Evolutionary conservation across 306 rosid genomes (phyloP), one percentile per base, ranked within the genome.

Genomic region (Ceratonia siliqua): DNA sequence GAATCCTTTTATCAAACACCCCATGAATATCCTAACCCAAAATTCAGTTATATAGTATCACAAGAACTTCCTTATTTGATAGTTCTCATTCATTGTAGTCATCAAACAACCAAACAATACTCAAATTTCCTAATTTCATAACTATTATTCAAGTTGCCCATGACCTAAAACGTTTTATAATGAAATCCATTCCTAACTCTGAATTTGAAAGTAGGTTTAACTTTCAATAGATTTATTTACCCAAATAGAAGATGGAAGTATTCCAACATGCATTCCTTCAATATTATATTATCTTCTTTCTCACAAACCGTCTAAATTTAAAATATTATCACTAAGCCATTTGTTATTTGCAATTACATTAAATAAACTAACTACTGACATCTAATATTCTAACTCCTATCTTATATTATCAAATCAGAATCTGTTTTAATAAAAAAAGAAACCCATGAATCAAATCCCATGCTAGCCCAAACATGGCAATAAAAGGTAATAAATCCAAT

Each of bases 121-220:
- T n/a, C n/a, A n/a, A n/a, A n/a, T n/a, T n/a, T n/a, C n/a, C n/a
- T n/a, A n/a, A n/a, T n/a, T n/a, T n/a, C n/a, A n/a, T n/a, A n/a
- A n/a, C n/a, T n/a, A n/a, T n/a, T n/a, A n/a, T n/a, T n/a, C n/a
- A n/a, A n/a, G n/a, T n/a, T n/a, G n/a, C n/a, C n/a, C n/a, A n/a
- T n/a, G 30, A 68, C 39, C 27, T 25, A 64, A 61, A 73, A 64
- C 36, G 65, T 9, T 32, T 17, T 36, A 13, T 35, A 54, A 59
- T 32, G 56, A 71, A 75, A 28, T 68, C 62, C 67, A 38, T 14
- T 25, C 27, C 36, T 75, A 30, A 10, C 57, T 36, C 55, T 8
- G 12, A 63, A 58, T 49, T 25, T 24, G 33, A 52, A 77, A 49
- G 5, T 35, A 42, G 7, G n/a, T n/a, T n/a, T n/a, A n/a, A n/a